Percentiles rank a stretch among this genome's conserved stretches.
Conservation (phyloP, 176 grass and related monocot genomes). For the Carex littledalei region DNA sequence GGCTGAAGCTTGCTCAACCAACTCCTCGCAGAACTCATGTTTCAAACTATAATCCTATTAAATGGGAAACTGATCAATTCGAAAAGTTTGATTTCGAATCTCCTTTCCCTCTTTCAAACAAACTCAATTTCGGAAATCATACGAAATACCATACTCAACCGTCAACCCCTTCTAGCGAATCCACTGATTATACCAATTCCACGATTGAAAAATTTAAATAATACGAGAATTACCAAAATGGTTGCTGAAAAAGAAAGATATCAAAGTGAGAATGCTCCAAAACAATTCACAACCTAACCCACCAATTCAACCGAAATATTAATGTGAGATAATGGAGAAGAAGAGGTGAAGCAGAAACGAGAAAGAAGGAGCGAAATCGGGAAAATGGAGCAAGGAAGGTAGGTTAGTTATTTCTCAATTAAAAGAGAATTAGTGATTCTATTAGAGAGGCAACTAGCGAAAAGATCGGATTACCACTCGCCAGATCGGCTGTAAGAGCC, state of each 20-base stretch:
- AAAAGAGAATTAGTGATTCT: background rate
- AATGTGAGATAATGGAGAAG: background rate
- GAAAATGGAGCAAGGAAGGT: background rate
- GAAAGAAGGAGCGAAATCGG: background rate
- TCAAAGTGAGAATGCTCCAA: background rate
- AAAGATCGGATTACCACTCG: slow-evolving; percentile 26
- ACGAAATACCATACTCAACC: background rate
- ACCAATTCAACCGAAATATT: background rate
- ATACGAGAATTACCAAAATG: background rate
- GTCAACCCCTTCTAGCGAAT: background rate
- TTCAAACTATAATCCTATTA: slow-evolving; percentile 19
- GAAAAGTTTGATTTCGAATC: background rate
- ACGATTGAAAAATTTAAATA: background rate
- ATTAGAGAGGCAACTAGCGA: slow-evolving; percentile 3
- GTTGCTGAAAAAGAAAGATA: background rate
- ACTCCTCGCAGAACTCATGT: slow-evolving; percentile 88
- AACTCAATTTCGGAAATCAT: slow-evolving; percentile 3
- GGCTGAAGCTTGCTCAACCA: slow-evolving; percentile 91
- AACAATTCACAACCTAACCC: background rate
- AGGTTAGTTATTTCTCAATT: background rate
- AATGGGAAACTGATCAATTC: background rate
- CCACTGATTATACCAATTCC: slow-evolving; percentile 15
- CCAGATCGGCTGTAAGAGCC: slow-evolving; percentile 3
- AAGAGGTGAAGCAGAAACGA: background rate
- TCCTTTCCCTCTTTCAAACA: background rate